phyloP scores from a whole-genome alignment of 495 filamentous ascomycete genomes.

The Aspergillus asperescens region DNA sequence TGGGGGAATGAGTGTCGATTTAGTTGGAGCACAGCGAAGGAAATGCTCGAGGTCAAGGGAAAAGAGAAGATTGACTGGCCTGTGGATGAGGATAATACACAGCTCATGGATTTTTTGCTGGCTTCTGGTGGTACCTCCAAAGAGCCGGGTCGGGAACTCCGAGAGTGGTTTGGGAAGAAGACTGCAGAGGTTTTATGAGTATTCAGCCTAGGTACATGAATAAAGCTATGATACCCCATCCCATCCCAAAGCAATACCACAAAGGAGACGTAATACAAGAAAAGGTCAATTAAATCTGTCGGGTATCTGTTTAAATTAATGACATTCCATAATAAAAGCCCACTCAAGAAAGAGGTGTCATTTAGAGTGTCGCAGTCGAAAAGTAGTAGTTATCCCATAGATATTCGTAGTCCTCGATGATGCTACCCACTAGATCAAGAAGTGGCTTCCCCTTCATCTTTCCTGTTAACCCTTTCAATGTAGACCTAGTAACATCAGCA shows the following conservation, averaged over 20 bases:
- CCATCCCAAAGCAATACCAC: neutral
- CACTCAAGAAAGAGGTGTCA: neutral
- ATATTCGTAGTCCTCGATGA: constrained; percentile 93
- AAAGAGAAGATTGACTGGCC: constrained; percentile 81
- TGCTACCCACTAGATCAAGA: constrained; percentile 69
- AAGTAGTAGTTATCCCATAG: constrained; percentile 99
- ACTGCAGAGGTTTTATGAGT: constrained; percentile 27
- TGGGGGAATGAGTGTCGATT: constrained; percentile 92
- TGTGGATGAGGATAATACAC: constrained; percentile 57
- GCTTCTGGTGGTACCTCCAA: constrained; percentile 23
- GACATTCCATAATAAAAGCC: neutral
- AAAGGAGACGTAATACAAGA: neutral
- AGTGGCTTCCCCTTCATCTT: constrained; percentile 71
- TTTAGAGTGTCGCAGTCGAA: constrained; percentile 61
- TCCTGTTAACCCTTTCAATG: constrained; percentile 54
- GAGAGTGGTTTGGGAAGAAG: constrained; percentile 41
- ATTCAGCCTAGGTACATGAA: constrained; percentile 13
- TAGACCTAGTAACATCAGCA: constrained; percentile 45
- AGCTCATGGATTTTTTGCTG: constrained; percentile 70
- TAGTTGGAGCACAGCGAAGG: constrained; percentile 91
- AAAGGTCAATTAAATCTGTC: constrained; percentile 1
- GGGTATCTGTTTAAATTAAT: constrained; percentile 5
- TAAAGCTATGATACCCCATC: constrained; percentile 9
- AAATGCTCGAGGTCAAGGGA: constrained; percentile 70
- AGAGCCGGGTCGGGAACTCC: constrained; percentile 26